Conservation (phyloP, 257 asterid genomes). For the Nicotiana sylvestris region DNA sequence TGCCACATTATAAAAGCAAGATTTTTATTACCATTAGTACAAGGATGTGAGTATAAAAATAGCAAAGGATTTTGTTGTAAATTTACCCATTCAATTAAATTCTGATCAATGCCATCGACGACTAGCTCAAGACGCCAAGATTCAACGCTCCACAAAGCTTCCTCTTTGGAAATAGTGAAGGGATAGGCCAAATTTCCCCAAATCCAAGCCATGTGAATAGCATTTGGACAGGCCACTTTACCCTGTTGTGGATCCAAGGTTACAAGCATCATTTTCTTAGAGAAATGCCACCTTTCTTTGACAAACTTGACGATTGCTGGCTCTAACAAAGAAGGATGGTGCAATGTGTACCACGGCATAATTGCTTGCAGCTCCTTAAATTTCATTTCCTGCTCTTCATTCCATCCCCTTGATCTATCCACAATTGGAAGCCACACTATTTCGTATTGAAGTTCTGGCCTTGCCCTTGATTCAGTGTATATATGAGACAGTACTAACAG, state of each 20-base stretch:
- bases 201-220: conserved; percentile 69
- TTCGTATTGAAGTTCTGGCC: conserved; percentile 49
- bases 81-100: conserved; percentile 58
- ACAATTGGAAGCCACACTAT: conserved; percentile 76
- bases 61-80: neutral
- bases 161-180: conserved; percentile 47
- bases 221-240: conserved; percentile 49
- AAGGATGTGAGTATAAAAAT: neutral
- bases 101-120: conserved; percentile 51
- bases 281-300: conserved; percentile 57
- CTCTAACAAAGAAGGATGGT: conserved; percentile 53
- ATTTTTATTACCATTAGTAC: neutral
- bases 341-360: conserved; percentile 84
- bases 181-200: conserved; percentile 85
- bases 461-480: conserved; percentile 37
- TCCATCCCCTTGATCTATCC: conserved; percentile 30
- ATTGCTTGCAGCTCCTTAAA: conserved; percentile 40
- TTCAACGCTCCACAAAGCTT: conserved; percentile 49
- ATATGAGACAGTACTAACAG: conserved; percentile 40
- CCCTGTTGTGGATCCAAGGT: conserved; percentile 69
- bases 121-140: conserved; percentile 62
- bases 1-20: neutral
- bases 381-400: conserved; percentile 29
- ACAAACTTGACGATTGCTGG: conserved; percentile 63
- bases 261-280: conserved; percentile 68